Evolutionary conservation across 73 alveolate species (phyloP), one percentile per base, ranked within the genome.

Genomic region (Durusdinium trenchii): DNA sequence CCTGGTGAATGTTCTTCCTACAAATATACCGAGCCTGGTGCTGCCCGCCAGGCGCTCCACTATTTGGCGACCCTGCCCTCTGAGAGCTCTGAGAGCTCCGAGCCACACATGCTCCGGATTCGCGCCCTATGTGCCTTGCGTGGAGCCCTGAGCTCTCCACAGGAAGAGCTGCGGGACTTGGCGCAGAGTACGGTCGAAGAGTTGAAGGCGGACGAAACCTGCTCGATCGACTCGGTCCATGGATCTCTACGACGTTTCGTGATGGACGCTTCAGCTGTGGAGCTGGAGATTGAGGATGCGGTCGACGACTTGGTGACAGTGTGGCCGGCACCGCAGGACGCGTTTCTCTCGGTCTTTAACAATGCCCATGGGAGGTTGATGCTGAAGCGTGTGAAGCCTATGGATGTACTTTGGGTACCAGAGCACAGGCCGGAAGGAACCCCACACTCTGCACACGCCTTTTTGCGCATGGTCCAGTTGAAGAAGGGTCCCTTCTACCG

Each of bases 401-500:
- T 81, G 91, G 91, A 81, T 35, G 69, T 81, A 28, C 35, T 81
- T 3, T 81, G 91, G 91, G 71, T 81, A 32, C 91, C 91, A 12
- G 91, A 81, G 35, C 71, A 81, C n/a, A 47, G 32, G 35, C 91
- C 91, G 5, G 20, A 46, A 1, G 91, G 91, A 45, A 48, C 50
- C 36, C 91, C 91, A 48, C 91, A 16, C 42, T 81, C 91, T 5
- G 91, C 91, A 45, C 91, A 81, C 69, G 42, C 48, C 91, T 81
- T 81, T 3, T 67, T 81, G 64, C 91, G 91, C 26, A 32, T 81
- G 32, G 48, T 81, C 71, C 91, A 81, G 71, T 81, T 64, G 91
- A 81, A 81, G 69, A 46, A 81, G 48, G 91, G 91, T 64, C 91
- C 91, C 10, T 81, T 81, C 91, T 81, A 81, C 35, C 91, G 91